Evolutionary conservation across 2,329 filamentous ascomycete genomes (phyloP), one percentile per base, ranked within the genome.

Genomic region (Chalaropsis thielavioides): DNA sequence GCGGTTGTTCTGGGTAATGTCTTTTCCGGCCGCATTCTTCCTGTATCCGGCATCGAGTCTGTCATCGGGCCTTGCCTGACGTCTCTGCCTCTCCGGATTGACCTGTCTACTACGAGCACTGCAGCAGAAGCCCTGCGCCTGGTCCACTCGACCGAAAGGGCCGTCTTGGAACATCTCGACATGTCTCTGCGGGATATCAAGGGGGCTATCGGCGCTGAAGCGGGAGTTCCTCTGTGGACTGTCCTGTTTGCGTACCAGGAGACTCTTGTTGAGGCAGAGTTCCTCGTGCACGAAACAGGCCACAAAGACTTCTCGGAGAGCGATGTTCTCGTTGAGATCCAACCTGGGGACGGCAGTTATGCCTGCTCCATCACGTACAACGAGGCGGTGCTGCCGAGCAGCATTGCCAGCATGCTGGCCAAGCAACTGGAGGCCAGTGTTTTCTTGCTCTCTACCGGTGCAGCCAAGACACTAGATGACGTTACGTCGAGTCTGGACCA

Each of bases 231-330:
- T 0, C 74, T 95, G 0, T 96, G 92, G 69, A 89, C 95, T 69
- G 80, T 86, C 0, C 76, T 96, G 0, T 86, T 95, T 70, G 85
- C 92, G 0, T 96, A 92, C 79, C 92, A 96, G 70, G 87, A 95
- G 71, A 88, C 86, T 0, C 76, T 87, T 0, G 68, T 69, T 2
- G 71, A 71, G 75, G 70, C 69, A 70, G 68, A 31, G 62, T 68
- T 38, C 0, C 69, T 73, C 2, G 76, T 92, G 0, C 73, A 71
- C 10, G 78, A 90, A 64, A 72, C 82, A 0, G 79, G 81, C 31
- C 84, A 87, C 63, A 73, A 80, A 4, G 92, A 96, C 71, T 82
- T 83, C 24, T 76, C 94, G 6, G 91, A 95, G 71, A 91, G 89
- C 51, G 84, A 83, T 64, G 71, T 95, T 1, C 80, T 92, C 1